Conservation (phyloP, 148 eudicot genomes). For the Drosera capensis region DNA sequence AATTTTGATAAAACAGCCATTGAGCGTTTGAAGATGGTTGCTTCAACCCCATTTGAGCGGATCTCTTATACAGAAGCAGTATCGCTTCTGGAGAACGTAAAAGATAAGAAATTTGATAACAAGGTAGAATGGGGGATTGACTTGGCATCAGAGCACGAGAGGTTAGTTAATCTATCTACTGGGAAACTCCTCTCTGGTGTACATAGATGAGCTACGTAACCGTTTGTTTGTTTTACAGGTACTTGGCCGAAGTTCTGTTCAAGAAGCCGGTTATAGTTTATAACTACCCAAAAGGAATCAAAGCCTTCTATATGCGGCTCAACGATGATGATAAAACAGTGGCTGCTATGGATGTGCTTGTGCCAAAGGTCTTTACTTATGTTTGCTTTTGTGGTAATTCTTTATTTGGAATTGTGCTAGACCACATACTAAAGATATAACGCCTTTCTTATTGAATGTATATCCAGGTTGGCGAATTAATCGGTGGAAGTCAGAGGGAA, state of each 20-base stretch:
- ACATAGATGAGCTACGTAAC: neutral
- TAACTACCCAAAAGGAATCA: slow-evolving; percentile 89
- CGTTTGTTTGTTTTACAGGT: slow-evolving; percentile 22
- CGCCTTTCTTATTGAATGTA: neutral
- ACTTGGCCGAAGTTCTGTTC: slow-evolving; percentile 62
- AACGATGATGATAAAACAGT: slow-evolving; percentile 86
- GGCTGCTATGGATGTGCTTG: slow-evolving; percentile 99
- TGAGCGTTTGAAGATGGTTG: slow-evolving; percentile 71
- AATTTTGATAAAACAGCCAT: slow-evolving; percentile 60
- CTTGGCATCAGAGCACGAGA: slow-evolving; percentile 93
- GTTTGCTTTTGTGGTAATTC: neutral
- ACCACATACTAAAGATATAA: too few relatives aligned
- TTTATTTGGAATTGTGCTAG: too few relatives aligned
- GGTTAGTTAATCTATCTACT: slow-evolving; percentile 20
- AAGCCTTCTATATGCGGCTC: slow-evolving; percentile 95
- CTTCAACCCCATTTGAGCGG: slow-evolving; percentile 55
- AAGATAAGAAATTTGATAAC: slow-evolving; percentile 72
- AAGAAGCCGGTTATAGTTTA: slow-evolving; percentile 82
- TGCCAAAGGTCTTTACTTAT: slow-evolving; percentile 56
- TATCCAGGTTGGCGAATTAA: slow-evolving; percentile 83
- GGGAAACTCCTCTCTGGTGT: neutral
- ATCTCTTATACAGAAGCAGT: slow-evolving; percentile 84
- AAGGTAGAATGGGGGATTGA: slow-evolving; percentile 95
- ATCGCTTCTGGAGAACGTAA: slow-evolving; percentile 42
- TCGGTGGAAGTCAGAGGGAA: slow-evolving; percentile 98